Evolutionary conservation across 202 grass and related monocot genomes (phyloP).

Genomic region (Panicum virgatum): DNA sequence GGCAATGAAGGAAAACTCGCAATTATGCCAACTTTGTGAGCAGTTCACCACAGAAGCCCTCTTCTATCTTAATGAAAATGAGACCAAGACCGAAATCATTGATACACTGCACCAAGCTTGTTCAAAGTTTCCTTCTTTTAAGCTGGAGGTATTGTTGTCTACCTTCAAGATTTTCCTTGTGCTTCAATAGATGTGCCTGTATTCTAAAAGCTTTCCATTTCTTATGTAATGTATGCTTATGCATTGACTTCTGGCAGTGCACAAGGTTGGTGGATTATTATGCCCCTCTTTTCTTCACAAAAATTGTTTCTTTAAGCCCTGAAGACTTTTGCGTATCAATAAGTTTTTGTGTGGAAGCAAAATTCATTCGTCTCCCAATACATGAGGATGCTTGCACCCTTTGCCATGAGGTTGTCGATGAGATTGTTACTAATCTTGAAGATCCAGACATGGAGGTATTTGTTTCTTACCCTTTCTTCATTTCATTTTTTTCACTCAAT

Average conservation of each 20-base stretch:
- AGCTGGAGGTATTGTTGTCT: slow-evolving; percentile 53
- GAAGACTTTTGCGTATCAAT: slow-evolving; percentile 63
- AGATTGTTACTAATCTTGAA: slow-evolving; percentile 57
- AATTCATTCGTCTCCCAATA: slow-evolving; percentile 38
- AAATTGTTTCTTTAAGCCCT: slow-evolving; percentile 56
- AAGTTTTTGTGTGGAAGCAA: slow-evolving; percentile 56
- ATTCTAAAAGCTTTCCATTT: background rate
- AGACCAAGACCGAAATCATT: slow-evolving; percentile 64
- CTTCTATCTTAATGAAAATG: slow-evolving; percentile 59
- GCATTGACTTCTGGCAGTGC: slow-evolving; percentile 59
- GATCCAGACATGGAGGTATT: slow-evolving; percentile 71
- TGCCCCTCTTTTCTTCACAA: slow-evolving; percentile 60
- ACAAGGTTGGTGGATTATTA: slow-evolving; percentile 71
- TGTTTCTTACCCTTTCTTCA: background rate
- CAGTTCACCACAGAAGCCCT: slow-evolving; percentile 66
- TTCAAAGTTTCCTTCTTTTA: slow-evolving; percentile 51
- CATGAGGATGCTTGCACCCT: slow-evolving; percentile 55
- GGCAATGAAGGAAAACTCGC: slow-evolving; percentile 30
- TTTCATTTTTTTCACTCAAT: background rate
- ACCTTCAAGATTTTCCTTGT: slow-evolving; percentile 4
- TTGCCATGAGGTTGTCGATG: slow-evolving; percentile 59
- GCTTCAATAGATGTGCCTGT: slow-evolving; percentile 1
- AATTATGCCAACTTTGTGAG: slow-evolving; percentile 69
- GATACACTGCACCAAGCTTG: slow-evolving; percentile 59
- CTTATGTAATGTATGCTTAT: background rate